These are phyloP conservation scores for Lachnellula occidentalis DNA, from an alignment of 2,329 filamentous ascomycete genomes.

Conservation along the genomic window DNA sequence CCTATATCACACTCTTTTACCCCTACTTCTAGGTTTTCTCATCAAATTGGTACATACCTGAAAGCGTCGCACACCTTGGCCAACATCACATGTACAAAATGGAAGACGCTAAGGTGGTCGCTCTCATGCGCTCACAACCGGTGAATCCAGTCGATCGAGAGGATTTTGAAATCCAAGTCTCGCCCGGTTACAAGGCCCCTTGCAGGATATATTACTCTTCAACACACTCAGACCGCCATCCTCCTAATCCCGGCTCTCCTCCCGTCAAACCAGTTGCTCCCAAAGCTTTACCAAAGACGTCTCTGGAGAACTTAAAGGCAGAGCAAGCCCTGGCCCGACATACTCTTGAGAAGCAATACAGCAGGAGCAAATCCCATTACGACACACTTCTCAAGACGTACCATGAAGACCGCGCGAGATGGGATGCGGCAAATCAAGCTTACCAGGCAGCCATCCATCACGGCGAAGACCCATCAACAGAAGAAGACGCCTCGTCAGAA, in stretches of 20 bases:
- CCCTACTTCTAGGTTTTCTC: neutral
- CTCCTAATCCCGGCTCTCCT: conserved; percentile 1
- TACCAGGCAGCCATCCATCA: neutral
- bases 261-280: neutral
- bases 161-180: conserved; percentile 2
- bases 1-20: neutral
- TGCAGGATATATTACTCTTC: conserved; percentile 3
- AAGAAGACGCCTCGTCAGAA: neutral
- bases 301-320: neutral
- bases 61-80: neutral
- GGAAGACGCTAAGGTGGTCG: neutral
- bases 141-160: conserved; percentile 3
- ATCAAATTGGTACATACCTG: neutral
- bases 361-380: neutral
- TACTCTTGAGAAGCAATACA: neutral
- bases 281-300: neutral
- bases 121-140: neutral
- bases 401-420: neutral
- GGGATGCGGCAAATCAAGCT: neutral
- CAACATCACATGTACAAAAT: neutral
- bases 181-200: conserved; percentile 1
- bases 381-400: neutral
- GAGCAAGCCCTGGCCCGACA: neutral
- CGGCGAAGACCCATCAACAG: neutral
- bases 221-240: neutral